phyloP scores from a whole-genome alignment of 305 asterid species.

The Fraxinus platypoda region DNA sequence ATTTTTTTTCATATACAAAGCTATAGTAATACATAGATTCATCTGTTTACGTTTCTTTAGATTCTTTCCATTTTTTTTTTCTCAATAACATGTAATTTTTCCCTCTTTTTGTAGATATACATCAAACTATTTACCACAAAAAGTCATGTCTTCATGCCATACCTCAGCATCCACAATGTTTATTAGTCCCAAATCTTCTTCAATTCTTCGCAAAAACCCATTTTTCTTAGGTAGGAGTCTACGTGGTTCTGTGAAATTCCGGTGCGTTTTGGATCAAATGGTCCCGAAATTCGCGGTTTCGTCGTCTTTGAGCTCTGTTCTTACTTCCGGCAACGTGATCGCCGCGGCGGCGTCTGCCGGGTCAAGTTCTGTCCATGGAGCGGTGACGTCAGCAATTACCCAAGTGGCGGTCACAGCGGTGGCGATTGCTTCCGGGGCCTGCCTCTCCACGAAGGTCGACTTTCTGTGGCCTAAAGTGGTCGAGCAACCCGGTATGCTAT shows the following conservation, averaged over 20 bases:
- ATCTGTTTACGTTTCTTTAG: background rate
- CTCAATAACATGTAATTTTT: conserved; percentile 11
- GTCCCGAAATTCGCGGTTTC: conserved; percentile 50
- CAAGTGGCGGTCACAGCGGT: conserved; percentile 93
- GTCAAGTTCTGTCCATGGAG: conserved; percentile 73
- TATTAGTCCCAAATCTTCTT: conserved; percentile 36
- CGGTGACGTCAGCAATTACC: conserved; percentile 84
- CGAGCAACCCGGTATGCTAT: conserved; percentile 65
- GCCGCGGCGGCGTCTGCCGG: conserved; percentile 73
- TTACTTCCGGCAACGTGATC: conserved; percentile 66
- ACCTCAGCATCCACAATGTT: conserved; percentile 45
- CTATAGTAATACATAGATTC: background rate
- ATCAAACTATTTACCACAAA: background rate
- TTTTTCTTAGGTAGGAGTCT: conserved; percentile 24
- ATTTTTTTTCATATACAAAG: background rate
- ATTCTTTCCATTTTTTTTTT: background rate
- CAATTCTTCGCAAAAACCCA: conserved; percentile 38
- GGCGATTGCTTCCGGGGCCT: conserved; percentile 97
- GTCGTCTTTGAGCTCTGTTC: conserved; percentile 56
- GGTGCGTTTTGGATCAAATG: conserved; percentile 42
- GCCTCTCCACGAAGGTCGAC: conserved; percentile 93
- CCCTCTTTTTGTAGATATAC: background rate
- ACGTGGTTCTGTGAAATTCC: conserved; percentile 39
- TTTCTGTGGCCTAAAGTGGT: conserved; percentile 90
- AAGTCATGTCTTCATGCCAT: conserved; percentile 50